phyloP scores from a whole-genome alignment of 306 rosid genomes.

The Trifolium repens region DNA sequence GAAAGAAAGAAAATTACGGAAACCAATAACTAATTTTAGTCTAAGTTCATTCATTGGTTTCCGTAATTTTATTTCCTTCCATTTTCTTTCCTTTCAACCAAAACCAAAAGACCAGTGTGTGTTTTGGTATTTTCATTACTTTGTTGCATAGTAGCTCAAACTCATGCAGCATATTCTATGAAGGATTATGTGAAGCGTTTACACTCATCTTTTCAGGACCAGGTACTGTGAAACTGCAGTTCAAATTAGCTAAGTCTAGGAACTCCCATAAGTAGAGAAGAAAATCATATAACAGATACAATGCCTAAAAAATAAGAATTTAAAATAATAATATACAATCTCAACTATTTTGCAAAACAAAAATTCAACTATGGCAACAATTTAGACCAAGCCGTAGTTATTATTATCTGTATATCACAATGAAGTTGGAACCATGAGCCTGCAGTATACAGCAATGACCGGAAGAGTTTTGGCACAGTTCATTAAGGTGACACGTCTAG shows the following conservation, averaged over 20 bases:
- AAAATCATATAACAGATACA: slow-evolving; percentile 31
- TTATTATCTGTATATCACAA: slow-evolving; percentile 38
- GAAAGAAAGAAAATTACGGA: too few relatives aligned
- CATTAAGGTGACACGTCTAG: slow-evolving; percentile 27
- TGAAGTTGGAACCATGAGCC: slow-evolving; percentile 39
- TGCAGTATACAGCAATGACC: slow-evolving; percentile 30
- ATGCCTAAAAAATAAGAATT: slow-evolving; percentile 10
- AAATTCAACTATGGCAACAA: slow-evolving; percentile 37
- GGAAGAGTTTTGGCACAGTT: slow-evolving; percentile 29
- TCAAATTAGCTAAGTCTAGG: background rate
- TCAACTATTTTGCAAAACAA: slow-evolving; percentile 43
- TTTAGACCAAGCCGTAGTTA: slow-evolving; percentile 33
- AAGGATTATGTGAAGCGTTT: slow-evolving; percentile 13
- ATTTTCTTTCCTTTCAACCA: too few relatives aligned
- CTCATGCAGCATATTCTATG: slow-evolving; percentile 19
- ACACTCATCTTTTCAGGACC: background rate
- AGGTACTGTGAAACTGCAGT: background rate
- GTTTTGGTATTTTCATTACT: background rate
- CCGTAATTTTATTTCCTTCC: too few relatives aligned
- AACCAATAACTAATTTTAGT: too few relatives aligned
- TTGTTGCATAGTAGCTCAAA: slow-evolving; percentile 11
- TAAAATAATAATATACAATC: slow-evolving; percentile 39
- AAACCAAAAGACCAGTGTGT: too few relatives aligned
- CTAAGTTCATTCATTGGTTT: too few relatives aligned
- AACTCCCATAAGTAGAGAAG: slow-evolving; percentile 33